A percentile compares a stretch with the other conserved stretches of the same genome.
These are phyloP conservation scores for Ascochyta rabiei DNA, from an alignment of 2,329 filamentous ascomycete species.

Conservation along the genomic window DNA sequence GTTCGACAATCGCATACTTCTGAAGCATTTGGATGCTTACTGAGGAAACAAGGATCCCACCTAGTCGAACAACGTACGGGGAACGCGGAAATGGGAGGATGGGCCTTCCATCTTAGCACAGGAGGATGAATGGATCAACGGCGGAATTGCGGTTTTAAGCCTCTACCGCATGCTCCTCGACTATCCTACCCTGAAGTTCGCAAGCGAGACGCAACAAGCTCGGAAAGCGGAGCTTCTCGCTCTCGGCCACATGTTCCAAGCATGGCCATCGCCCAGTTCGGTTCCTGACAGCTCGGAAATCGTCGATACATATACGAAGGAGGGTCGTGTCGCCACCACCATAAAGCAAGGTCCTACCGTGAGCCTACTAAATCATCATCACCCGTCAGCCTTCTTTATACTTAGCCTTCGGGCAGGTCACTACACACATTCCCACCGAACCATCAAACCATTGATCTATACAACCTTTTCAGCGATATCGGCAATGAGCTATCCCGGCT, in stretches of 20 bases:
- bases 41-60: constrained; percentile 12
- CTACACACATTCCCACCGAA: constrained; percentile 13
- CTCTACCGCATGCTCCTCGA: constrained; percentile 28
- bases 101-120: constrained; percentile 14
- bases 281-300: constrained; percentile 27
- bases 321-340: constrained; percentile 20
- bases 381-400: background rate
- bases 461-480: background rate
- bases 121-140: constrained; percentile 25
- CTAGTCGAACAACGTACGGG: constrained; percentile 18
- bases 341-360: constrained; percentile 14
- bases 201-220: constrained; percentile 30
- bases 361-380: background rate
- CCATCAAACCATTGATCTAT: constrained; percentile 6
- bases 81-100: constrained; percentile 20
- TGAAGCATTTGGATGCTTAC: constrained; percentile 8
- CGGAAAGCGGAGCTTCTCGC: constrained; percentile 20
- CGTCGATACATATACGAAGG: constrained; percentile 30
- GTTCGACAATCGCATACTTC: constrained; percentile 25
- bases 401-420: constrained; percentile 13
- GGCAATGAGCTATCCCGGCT: constrained; percentile 33
- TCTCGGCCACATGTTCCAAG: constrained; percentile 23
- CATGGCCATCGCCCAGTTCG: constrained; percentile 22
- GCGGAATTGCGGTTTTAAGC: constrained; percentile 25
- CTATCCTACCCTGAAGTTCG: constrained; percentile 24